phyloP scores from a whole-genome alignment of 2,329 filamentous ascomycete species.

The Elsinoe perseae region DNA sequence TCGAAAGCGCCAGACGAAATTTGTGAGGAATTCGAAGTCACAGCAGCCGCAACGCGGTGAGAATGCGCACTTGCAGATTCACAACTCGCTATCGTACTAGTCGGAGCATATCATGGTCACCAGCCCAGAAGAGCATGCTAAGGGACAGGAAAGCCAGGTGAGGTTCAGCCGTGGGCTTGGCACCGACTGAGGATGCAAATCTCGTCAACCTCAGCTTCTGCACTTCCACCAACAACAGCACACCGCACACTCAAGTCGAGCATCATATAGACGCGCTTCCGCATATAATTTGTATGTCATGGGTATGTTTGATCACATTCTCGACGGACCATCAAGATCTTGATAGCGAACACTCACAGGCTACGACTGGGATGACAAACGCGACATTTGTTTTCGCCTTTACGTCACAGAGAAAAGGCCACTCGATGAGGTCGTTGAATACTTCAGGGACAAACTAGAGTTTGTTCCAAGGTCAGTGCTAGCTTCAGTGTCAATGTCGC shows the following conservation, averaged over 20 bases:
- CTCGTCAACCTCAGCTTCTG: slow-evolving; percentile 10
- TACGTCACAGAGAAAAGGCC: slow-evolving; percentile 70
- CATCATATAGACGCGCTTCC: not conserved
- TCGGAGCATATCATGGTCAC: no score
- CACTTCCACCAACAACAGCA: slow-evolving; percentile 9
- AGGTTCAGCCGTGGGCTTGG: not conserved
- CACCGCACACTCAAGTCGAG: not conserved
- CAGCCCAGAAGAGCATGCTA: no score
- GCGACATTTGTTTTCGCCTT: slow-evolving; percentile 58
- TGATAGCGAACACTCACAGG: slow-evolving; percentile 25
- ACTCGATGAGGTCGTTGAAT: slow-evolving; percentile 65
- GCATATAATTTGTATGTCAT: not conserved
- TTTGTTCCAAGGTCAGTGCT: slow-evolving; percentile 19
- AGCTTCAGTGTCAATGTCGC: no score
- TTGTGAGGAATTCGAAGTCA: no score
- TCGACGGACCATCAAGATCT: not conserved
- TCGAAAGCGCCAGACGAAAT: no score
- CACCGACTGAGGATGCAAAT: not conserved
- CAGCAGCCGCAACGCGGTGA: no score
- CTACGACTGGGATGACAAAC: slow-evolving; percentile 61
- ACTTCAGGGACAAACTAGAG: slow-evolving; percentile 41
- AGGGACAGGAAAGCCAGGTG: not conserved
- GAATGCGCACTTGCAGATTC: no score
- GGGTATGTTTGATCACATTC: not conserved
- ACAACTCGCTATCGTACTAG: no score